phyloP scores from a whole-genome alignment of 148 eudicot species.

The Rhododendron simsii region DNA sequence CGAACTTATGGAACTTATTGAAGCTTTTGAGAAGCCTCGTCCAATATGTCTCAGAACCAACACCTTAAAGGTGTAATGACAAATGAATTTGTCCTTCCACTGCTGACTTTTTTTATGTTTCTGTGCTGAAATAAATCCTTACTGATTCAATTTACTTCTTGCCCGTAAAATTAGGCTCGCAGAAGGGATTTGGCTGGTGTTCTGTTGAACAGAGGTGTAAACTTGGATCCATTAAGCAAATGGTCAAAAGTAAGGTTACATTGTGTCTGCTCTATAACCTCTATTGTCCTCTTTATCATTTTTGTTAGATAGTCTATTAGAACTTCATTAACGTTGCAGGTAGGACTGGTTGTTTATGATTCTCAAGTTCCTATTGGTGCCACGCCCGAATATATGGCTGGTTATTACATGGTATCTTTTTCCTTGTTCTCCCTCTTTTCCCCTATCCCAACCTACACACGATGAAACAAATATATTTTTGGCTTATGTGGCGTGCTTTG shows the following conservation, averaged over 20 bases:
- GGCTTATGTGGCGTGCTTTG: not conserved
- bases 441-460: not conserved
- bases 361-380: slow-evolving; percentile 99
- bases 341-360: slow-evolving; percentile 83
- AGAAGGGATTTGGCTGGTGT: slow-evolving; percentile 91
- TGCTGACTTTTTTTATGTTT: not conserved
- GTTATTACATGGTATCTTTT: slow-evolving; percentile 79
- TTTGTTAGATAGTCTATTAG: not conserved
- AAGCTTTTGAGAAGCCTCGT: slow-evolving; percentile 94
- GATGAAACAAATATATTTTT: not conserved
- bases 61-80: slow-evolving; percentile 68
- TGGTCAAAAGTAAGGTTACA: slow-evolving; percentile 77
- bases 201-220: slow-evolving; percentile 90
- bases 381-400: slow-evolving; percentile 96
- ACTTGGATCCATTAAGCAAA: slow-evolving; percentile 83
- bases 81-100: not conserved
- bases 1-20: slow-evolving; percentile 85
- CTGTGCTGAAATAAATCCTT: not conserved
- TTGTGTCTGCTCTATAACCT: not conserved
- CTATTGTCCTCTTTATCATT: not conserved
- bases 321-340: slow-evolving; percentile 34
- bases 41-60: slow-evolving; percentile 79
- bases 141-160: not conserved
- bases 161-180: slow-evolving; percentile 47
- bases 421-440: not conserved